Percentiles rank a stretch among this genome's conserved stretches.
Evolutionary conservation across 2,329 filamentous ascomycete species (phyloP).

Genomic region (Myriosclerotinia curreyana): DNA sequence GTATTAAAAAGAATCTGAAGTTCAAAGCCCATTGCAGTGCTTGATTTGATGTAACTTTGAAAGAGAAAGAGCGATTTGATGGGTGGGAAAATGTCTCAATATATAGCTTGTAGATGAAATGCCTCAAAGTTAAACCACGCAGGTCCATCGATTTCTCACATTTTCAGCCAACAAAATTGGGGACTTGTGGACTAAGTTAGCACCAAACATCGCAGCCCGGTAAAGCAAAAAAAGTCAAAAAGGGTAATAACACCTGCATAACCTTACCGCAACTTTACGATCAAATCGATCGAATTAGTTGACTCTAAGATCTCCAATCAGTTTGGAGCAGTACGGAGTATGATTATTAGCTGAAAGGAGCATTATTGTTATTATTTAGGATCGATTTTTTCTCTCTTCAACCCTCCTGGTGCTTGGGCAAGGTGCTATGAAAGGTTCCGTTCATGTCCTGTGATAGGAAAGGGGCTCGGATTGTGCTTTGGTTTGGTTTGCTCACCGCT

Average conservation of each 20-base stretch:
- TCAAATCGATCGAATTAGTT: constrained; percentile 15
- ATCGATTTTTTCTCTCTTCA: background rate
- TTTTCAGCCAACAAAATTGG: constrained; percentile 18
- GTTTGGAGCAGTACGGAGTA: background rate
- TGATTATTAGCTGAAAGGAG: constrained; percentile 12
- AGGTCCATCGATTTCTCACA: too few relatives aligned
- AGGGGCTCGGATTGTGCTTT: constrained; percentile 19
- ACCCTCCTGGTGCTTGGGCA: background rate
- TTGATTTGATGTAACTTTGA: background rate
- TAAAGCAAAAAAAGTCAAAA: constrained; percentile 10
- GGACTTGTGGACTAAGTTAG: background rate
- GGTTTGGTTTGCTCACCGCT: constrained; percentile 18
- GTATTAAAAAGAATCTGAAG: constrained; percentile 4
- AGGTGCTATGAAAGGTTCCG: constrained; percentile 1
- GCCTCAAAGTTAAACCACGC: constrained; percentile 17
- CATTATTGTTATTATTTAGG: too few relatives aligned
- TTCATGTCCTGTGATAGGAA: constrained; percentile 19
- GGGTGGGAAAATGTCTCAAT: constrained; percentile 21
- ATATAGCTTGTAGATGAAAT: constrained; percentile 19
- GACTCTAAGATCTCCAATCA: constrained; percentile 1
- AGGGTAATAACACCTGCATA: constrained; percentile 9
- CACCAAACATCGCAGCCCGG: constrained; percentile 8
- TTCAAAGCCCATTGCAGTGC: constrained; percentile 21
- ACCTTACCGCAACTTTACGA: constrained; percentile 16
- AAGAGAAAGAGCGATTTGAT: background rate